Evolutionary conservation across 1,284 basidiomycete species (phyloP).

Genomic region (Erythrobasidium hasegawianum): DNA sequence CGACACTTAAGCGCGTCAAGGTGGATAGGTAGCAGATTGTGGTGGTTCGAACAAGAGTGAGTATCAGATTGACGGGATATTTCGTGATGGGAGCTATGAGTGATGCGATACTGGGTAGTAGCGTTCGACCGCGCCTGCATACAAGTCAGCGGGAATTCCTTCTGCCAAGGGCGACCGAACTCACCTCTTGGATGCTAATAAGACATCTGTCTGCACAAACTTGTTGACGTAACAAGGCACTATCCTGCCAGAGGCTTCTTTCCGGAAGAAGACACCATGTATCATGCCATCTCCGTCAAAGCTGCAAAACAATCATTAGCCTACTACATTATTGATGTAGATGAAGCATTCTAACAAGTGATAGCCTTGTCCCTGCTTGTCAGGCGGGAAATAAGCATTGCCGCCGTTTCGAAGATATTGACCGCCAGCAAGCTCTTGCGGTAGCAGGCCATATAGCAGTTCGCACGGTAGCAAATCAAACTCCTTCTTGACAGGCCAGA

Average conservation of each 20-base stretch:
- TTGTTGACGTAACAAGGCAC: slow-evolving; percentile 49
- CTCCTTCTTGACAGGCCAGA: slow-evolving; percentile 47
- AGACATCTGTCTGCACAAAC: slow-evolving; percentile 50
- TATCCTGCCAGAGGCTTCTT: slow-evolving; percentile 36
- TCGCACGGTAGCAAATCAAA: slow-evolving; percentile 45
- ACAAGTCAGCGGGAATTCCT: too few relatives aligned
- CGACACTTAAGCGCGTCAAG: slow-evolving; percentile 51
- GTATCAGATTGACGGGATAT: slow-evolving; percentile 48
- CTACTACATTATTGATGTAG: background rate
- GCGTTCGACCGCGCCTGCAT: slow-evolving; percentile 47
- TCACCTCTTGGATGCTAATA: slow-evolving; percentile 43
- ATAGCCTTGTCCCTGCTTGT: slow-evolving; percentile 36
- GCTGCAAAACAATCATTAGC: slow-evolving; percentile 9
- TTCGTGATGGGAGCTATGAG: slow-evolving; percentile 52
- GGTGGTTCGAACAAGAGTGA: slow-evolving; percentile 50
- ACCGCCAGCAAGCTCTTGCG: slow-evolving; percentile 46
- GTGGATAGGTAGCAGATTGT: slow-evolving; percentile 48
- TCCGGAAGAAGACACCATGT: slow-evolving; percentile 52
- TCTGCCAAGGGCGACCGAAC: slow-evolving; percentile 23
- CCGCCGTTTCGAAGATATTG: slow-evolving; percentile 55
- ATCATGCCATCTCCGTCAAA: slow-evolving; percentile 55
- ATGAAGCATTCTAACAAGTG: slow-evolving; percentile 37
- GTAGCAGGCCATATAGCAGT: slow-evolving; percentile 44
- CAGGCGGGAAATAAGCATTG: slow-evolving; percentile 50
- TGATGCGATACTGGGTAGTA: slow-evolving; percentile 54